Evolutionary conservation across 306 rosid species (phyloP).

Genomic region (Corylus avellana): DNA sequence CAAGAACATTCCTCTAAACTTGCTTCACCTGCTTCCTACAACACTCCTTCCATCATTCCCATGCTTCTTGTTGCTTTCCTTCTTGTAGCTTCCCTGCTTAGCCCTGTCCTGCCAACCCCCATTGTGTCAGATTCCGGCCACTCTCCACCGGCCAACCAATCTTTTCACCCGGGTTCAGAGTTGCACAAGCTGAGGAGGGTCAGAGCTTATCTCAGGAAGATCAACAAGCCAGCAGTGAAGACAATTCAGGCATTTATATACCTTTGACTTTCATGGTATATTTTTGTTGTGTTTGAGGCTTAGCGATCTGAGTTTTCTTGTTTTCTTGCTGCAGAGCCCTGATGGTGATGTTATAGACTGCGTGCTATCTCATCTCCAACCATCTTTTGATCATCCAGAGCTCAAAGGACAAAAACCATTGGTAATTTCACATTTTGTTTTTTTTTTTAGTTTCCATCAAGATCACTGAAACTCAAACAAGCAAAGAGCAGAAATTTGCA

Average conservation of each 20-base stretch:
- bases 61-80: slow-evolving; percentile 61
- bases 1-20: slow-evolving; percentile 53
- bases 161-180: slow-evolving; percentile 46
- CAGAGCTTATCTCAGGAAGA: slow-evolving; percentile 53
- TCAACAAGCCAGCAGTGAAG: slow-evolving; percentile 87
- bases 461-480: neutral
- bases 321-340: slow-evolving; percentile 65
- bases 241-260: slow-evolving; percentile 68
- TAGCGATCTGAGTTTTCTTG: slow-evolving; percentile 28
- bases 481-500: neutral
- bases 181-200: slow-evolving; percentile 46
- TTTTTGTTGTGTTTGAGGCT: neutral
- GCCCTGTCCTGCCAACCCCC: slow-evolving; percentile 56
- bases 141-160: slow-evolving; percentile 49
- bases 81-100: slow-evolving; percentile 46
- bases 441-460: neutral
- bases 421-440: slow-evolving; percentile 46
- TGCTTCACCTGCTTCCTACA: slow-evolving; percentile 40
- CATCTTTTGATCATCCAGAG: slow-evolving; percentile 85
- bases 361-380: slow-evolving; percentile 78
- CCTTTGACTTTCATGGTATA: neutral
- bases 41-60: slow-evolving; percentile 37
- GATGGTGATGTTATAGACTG: slow-evolving; percentile 98
- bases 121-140: slow-evolving; percentile 36
- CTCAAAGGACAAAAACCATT: slow-evolving; percentile 77